Conservation (phyloP, 2,329 filamentous ascomycete species). For the Didymella sp. region DNA sequence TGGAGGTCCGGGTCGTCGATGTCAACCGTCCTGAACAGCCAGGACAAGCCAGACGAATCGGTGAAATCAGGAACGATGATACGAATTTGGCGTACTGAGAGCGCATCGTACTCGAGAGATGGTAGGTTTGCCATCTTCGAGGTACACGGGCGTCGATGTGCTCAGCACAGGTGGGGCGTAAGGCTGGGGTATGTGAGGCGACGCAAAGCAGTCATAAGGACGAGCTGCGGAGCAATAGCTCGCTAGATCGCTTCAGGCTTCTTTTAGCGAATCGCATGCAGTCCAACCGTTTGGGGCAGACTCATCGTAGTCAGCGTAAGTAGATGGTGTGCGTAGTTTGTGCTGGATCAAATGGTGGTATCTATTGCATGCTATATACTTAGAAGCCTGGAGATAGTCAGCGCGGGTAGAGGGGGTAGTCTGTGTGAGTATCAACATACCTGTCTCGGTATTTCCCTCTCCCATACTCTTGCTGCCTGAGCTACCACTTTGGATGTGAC, state of each 20-base stretch:
- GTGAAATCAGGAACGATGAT: neutral
- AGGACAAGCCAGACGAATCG: neutral
- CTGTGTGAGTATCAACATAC: conserved; percentile 28
- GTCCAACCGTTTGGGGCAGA: neutral
- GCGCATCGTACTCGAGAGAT: neutral
- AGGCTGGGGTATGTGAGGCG: neutral
- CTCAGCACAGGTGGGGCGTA: neutral
- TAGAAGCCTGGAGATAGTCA: conserved; percentile 11
- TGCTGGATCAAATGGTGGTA: neutral
- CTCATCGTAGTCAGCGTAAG: neutral
- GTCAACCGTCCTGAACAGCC: neutral
- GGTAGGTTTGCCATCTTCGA: neutral
- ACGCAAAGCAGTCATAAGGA: neutral
- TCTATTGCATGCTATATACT: neutral
- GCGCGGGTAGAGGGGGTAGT: neutral
- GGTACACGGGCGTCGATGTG: neutral
- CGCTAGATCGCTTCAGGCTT: conserved; percentile 1
- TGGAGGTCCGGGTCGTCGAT: neutral
- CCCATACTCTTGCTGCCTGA: conserved; percentile 93
- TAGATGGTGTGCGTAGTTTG: neutral
- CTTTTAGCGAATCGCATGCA: neutral
- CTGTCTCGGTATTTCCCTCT: conserved; percentile 84
- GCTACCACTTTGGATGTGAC: conserved; percentile 89
- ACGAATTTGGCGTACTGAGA: conserved; percentile 3
- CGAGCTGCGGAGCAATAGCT: neutral